Evolutionary conservation across 2,329 filamentous ascomycete genomes (phyloP), one percentile per base, ranked within the genome.

Genomic region (Bipolaris victoriae): DNA sequence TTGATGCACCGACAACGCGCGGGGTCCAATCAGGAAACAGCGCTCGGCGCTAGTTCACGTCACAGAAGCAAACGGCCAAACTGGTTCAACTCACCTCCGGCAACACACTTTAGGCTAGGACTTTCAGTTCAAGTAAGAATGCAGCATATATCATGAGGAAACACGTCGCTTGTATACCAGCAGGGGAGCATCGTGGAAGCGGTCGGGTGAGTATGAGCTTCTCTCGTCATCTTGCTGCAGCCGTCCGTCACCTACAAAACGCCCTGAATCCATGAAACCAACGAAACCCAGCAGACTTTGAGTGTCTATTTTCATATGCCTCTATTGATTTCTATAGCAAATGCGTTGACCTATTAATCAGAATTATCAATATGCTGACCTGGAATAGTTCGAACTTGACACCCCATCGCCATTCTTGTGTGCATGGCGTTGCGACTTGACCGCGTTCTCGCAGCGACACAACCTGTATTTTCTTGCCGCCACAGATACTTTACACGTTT

Each of bases 391-490:
- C 22, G 55, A 53, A n/a, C 36, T 59, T 31, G 45, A 37, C 10
- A 33, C 31, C 41, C 44, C 59, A 9, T 50, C 43, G 31, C 70
- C 70, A 22, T 18, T 44, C 15, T 55, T 78, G 18, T 72, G 72
- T 22, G 53, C 55, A 47, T 80, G 78, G 78, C 70, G 79, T 46
- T 79, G 77, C 61, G 78, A 80, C 49, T 66, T 80, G 63, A 82
- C 80, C 15, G 80, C 72, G 5, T 69, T 83, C 11, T 82, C 81
- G 15, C 76, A 78, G 48, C 61, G 64, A 2, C 73, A 78, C 66
- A 82, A 83, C 54, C 71, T 82, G n/a, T 82, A 79, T 64, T 81
- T 82, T 52, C 70, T 82, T n/a, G 80, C 79, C 11, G 77, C 75
- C 54, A 68, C 63, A 18, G 65, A 73, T 48, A 59, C 68, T 1